Evolutionary conservation across 2,329 filamentous ascomycete genomes (phyloP).

Genomic region (Sclerotinia borealis): DNA sequence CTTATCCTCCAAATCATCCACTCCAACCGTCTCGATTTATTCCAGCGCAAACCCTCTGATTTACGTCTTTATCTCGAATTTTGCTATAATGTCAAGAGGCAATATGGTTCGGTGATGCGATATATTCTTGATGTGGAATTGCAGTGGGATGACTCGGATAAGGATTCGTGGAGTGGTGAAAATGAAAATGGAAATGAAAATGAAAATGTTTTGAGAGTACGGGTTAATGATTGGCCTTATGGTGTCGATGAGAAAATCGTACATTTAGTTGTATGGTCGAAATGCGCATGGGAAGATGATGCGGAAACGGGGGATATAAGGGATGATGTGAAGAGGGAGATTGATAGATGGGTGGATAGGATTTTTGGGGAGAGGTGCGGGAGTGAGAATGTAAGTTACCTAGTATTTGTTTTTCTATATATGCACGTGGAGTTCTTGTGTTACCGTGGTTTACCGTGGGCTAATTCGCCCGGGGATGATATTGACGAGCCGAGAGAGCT

Average conservation of each 20-base stretch:
- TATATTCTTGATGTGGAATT: conserved; percentile 70
- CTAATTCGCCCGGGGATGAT: background rate
- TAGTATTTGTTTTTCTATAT: background rate
- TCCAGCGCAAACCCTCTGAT: conserved; percentile 71
- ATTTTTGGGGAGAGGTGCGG: conserved; percentile 55
- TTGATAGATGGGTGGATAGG: conserved; percentile 63
- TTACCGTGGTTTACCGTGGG: background rate
- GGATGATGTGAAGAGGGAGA: conserved; percentile 51
- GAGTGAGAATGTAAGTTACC: conserved; percentile 44
- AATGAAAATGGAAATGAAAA: too few species aligned
- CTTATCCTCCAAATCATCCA: conserved; percentile 55
- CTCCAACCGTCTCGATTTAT: conserved; percentile 64
- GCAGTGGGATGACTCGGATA: conserved; percentile 51
- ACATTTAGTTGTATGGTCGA: conserved; percentile 89
- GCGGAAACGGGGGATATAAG: conserved; percentile 54
- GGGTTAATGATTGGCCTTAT: conserved; percentile 94
- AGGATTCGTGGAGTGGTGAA: too few species aligned
- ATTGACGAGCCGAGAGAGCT: background rate
- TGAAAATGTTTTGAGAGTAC: conserved; percentile 58
- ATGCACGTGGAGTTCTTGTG: background rate
- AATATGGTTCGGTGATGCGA: conserved; percentile 70
- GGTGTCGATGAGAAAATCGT: conserved; percentile 71
- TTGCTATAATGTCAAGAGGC: conserved; percentile 53
- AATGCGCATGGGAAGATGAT: conserved; percentile 73
- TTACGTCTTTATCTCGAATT: conserved; percentile 73